Conservation (phyloP, 2,329 filamentous ascomycete genomes). For the Exophiala alcalophila region DNA sequence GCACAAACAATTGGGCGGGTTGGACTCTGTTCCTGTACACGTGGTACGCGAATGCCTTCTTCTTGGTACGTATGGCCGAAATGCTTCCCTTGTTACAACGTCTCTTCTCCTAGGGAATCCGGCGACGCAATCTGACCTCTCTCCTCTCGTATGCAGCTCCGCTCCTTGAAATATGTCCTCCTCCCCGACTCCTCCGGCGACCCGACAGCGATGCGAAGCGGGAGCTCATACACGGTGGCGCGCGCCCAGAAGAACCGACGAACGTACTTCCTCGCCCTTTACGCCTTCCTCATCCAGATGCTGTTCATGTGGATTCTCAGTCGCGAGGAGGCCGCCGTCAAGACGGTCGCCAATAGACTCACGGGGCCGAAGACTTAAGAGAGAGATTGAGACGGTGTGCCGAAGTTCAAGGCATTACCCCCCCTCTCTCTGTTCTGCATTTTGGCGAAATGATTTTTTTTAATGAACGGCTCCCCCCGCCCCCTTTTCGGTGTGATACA, state of each 20-base stretch:
- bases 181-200: conserved; percentile 75
- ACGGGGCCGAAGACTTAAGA: conserved; percentile 15
- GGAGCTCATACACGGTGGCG: conserved; percentile 65
- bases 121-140: conserved; percentile 11
- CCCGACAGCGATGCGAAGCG: conserved; percentile 55
- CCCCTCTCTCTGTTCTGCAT: too few relatives aligned
- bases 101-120: background rate
- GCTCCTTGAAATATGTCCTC: conserved; percentile 92
- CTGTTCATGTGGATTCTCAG: conserved; percentile 87
- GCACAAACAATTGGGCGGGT: conserved; percentile 82
- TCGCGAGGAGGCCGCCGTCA: conserved; percentile 46
- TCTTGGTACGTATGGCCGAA: conserved; percentile 75
- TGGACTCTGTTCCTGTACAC: conserved; percentile 90
- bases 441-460: background rate
- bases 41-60: conserved; percentile 90
- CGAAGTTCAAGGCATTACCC: too few relatives aligned
- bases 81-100: background rate
- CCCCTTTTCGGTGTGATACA: too few relatives aligned
- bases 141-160: conserved; percentile 74
- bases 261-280: conserved; percentile 89
- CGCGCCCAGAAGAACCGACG: conserved; percentile 81
- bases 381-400: too few relatives aligned
- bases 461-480: too few relatives aligned
- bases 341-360: conserved; percentile 28
- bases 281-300: conserved; percentile 91